phyloP scores from a whole-genome alignment of 371 early-diverging fungal species.

The Mucor lusitanicus region DNA sequence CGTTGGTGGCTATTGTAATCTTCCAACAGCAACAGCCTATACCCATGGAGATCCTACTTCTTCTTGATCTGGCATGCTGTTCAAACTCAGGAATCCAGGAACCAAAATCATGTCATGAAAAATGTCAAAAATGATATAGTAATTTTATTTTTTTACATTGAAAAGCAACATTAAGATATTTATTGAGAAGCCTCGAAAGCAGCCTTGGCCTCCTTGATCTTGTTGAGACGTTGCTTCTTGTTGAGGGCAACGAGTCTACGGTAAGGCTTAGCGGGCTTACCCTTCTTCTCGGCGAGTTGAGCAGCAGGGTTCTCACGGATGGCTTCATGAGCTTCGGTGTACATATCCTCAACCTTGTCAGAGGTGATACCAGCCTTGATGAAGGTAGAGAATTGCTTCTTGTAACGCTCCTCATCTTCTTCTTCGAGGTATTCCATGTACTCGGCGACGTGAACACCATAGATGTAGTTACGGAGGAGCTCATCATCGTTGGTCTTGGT shows the following conservation, averaged over 20 bases:
- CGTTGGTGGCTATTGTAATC: too few relatives aligned
- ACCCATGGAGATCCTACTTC: too few relatives aligned
- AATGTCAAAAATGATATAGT: conserved; percentile 2
- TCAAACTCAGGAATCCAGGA: neutral
- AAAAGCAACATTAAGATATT: conserved; percentile 5
- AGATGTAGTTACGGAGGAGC: conserved; percentile 97
- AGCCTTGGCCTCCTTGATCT: conserved; percentile 90
- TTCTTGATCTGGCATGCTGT: neutral
- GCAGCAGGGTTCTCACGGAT: conserved; percentile 90
- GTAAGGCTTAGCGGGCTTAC: conserved; percentile 58
- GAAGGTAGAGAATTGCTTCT: conserved; percentile 96
- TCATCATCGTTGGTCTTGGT: conserved; percentile 94
- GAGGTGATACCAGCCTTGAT: conserved; percentile 90
- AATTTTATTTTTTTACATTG: neutral
- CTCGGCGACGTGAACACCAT: conserved; percentile 97
- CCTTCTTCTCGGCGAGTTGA: conserved; percentile 75
- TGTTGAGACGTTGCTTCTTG: conserved; percentile 89
- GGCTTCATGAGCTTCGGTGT: conserved; percentile 91
- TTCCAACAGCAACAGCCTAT: too few relatives aligned
- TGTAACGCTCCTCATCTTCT: conserved; percentile 98
- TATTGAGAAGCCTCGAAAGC: conserved; percentile 55
- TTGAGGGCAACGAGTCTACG: conserved; percentile 75
- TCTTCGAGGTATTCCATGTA: conserved; percentile 99
- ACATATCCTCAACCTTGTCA: conserved; percentile 95
- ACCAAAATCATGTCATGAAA: neutral